A percentile compares a stretch with the other conserved stretches of the same genome.
These are phyloP conservation scores for Luzula sylvatica DNA, from an alignment of 176 grass and related monocot genomes.

Conservation along the genomic window DNA sequence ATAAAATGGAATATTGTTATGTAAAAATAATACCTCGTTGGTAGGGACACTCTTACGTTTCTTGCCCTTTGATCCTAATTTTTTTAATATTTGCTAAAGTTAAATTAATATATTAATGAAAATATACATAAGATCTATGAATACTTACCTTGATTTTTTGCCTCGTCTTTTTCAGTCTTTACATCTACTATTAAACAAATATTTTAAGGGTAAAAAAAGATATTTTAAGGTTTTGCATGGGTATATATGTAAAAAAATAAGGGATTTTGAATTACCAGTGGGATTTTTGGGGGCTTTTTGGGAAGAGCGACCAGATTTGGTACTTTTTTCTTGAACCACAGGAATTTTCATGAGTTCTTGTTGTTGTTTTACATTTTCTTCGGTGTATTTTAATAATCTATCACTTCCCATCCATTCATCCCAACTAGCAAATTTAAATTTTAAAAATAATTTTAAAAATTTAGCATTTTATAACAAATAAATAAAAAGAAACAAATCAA, in stretches of 20 bases:
- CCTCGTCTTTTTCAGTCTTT: conserved; percentile 18
- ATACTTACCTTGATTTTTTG: conserved; percentile 13
- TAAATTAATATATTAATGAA: background rate
- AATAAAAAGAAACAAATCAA: too few species aligned
- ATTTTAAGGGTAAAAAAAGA: background rate
- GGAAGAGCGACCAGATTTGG: conserved; percentile 53
- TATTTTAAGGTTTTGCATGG: too few species aligned
- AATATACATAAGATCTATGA: background rate
- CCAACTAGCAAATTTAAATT: conserved; percentile 54
- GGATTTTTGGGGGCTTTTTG: conserved; percentile 45
- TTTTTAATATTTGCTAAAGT: background rate
- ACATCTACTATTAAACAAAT: conserved; percentile 18
- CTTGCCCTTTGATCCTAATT: conserved; percentile 54
- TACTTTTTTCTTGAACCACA: conserved; percentile 51
- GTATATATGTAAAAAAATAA: too few species aligned
- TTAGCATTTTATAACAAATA: too few species aligned
- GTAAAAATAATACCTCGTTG: conserved; percentile 46
- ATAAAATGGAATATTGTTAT: too few species aligned
- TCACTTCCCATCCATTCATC: conserved; percentile 78
- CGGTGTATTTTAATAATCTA: conserved; percentile 67
- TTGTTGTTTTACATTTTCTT: conserved; percentile 69
- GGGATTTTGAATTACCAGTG: too few species aligned
- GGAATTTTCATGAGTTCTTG: conserved; percentile 54
- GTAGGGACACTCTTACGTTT: conserved; percentile 70
- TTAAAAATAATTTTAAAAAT: background rate